Evolutionary conservation across 768 basidiomycete species (phyloP), one percentile per base, ranked within the genome.

Genomic region (Podaxis pistillaris): DNA sequence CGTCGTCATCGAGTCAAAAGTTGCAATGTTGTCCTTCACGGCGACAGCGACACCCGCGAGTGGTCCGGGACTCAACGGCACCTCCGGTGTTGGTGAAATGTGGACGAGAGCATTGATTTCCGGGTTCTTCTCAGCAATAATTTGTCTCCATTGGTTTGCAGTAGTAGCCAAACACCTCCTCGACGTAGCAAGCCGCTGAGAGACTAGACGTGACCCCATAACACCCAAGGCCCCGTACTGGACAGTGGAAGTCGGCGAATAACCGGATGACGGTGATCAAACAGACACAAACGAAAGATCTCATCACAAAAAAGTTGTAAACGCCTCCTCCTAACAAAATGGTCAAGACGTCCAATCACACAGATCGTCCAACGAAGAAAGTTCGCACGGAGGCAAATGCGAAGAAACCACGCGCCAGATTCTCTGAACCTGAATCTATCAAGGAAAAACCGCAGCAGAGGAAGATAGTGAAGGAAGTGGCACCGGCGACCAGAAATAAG

Each of bases 21-120:
- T 93, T 56, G 88, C 88, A 60, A 98, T 94, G 69, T 93, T 94
- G 66, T 96, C 94, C 74, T 98, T 97, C 55, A 96, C 74, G 0
- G 87, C 93, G 3, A 96, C 74, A 2, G 80, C 73, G 55, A 83
- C 67, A n/a, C 75, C 80, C 17, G 67, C 64, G 19, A 87, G 71
- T 2, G 77, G 70, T 30, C 71, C 65, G 6, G 55, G 58, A 38
- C 50, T 37, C 13, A 63, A 37, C 11, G 36, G 3, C 13, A 30
- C 24, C 63, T 26, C 13, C 12, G 65, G 52, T 19, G 52, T 49
- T 26, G 69, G 67, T 40, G 75, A 66, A 38, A 72, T 72, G 47
- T 67, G 68, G 49, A 86, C 81, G 60, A 90, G 79, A 22, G 88
- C 87, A 65, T 90, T 90, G 47, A 87, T 70, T 17, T 65, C 68